phyloP scores from a whole-genome alignment of 2,329 filamentous ascomycete species.

The Fusarium torulosum region DNA sequence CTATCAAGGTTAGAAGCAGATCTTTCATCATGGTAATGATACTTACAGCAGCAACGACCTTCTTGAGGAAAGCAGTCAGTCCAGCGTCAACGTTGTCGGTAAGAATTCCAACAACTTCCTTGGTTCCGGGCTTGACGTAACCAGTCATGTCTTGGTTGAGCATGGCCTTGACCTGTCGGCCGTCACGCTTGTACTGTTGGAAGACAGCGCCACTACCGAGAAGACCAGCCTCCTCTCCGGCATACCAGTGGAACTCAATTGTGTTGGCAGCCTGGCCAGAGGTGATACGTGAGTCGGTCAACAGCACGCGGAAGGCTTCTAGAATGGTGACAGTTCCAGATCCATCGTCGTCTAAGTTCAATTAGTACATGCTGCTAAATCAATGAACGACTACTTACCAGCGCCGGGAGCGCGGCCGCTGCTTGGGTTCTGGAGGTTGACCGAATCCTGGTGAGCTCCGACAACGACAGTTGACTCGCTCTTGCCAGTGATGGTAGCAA shows the following conservation, averaged over 20 bases:
- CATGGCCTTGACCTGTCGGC: constrained; percentile 56
- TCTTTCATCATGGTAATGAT: fast-evolving
- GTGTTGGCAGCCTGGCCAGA: constrained; percentile 75
- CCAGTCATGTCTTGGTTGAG: constrained; percentile 62
- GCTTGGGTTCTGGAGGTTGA: constrained; percentile 63
- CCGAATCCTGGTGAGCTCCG: constrained; percentile 83
- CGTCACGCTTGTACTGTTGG: constrained; percentile 51
- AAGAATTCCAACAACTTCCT: constrained; percentile 54
- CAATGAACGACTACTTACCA: constrained; percentile 4
- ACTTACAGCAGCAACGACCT: constrained; percentile 51
- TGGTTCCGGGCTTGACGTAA: constrained; percentile 51
- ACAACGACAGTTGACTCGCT: constrained; percentile 80
- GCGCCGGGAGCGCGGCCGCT: constrained; percentile 40
- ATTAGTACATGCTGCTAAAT: neutral
- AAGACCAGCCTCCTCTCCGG: constrained; percentile 83
- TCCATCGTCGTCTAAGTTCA: constrained; percentile 40
- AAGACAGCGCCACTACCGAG: constrained; percentile 74
- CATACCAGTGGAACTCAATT: constrained; percentile 89
- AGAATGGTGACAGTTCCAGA: constrained; percentile 73
- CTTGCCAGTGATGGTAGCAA: constrained; percentile 83
- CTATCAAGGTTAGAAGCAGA: neutral
- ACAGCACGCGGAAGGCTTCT: constrained; percentile 79
- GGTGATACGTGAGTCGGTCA: constrained; percentile 72
- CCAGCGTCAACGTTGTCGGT: constrained; percentile 55
- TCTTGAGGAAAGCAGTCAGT: constrained; percentile 55